Conservation (phyloP, 2,329 filamentous ascomycete species). For the Furcasterigmium furcatum region DNA sequence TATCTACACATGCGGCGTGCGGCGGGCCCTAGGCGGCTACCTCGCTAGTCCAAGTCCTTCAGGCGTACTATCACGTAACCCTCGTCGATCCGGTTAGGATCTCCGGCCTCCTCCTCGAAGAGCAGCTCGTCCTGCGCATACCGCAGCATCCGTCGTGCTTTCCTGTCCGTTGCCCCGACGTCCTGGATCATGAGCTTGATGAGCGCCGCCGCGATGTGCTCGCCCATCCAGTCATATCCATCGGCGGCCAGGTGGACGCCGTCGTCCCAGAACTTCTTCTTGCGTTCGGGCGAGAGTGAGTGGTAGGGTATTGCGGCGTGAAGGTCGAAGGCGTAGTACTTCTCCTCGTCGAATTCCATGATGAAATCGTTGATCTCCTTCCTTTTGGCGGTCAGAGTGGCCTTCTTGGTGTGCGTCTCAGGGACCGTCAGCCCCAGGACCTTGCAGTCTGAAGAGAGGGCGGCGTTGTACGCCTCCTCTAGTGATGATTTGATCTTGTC, state of each 20-base stretch:
- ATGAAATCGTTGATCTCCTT: slow-evolving; percentile 51
- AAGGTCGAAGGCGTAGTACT: slow-evolving; percentile 57
- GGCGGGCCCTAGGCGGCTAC: slow-evolving; percentile 8
- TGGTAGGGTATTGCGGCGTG: slow-evolving; percentile 51
- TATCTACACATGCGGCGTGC: too few relatives aligned
- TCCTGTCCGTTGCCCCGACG: slow-evolving; percentile 9
- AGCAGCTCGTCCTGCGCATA: slow-evolving; percentile 31
- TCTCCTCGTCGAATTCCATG: slow-evolving; percentile 38
- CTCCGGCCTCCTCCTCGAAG: slow-evolving; percentile 49
- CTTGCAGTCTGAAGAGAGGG: slow-evolving; percentile 45
- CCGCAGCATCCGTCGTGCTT: slow-evolving; percentile 19
- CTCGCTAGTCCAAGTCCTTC: slow-evolving; percentile 44
- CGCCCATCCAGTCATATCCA: slow-evolving; percentile 62
- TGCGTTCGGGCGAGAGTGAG: slow-evolving; percentile 40
- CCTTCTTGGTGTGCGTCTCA: slow-evolving; percentile 35
- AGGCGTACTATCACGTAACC: slow-evolving; percentile 53
- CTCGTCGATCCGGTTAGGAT: slow-evolving; percentile 40
- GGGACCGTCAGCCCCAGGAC: slow-evolving; percentile 63
- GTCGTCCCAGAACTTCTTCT: slow-evolving; percentile 56
- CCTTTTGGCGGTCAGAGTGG: slow-evolving; percentile 28
- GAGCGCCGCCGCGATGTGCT: slow-evolving; percentile 50
- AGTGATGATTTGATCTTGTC: slow-evolving; percentile 46
- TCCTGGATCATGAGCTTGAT: slow-evolving; percentile 37
- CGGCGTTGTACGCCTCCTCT: slow-evolving; percentile 45
- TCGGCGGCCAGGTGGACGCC: slow-evolving; percentile 53